Evolutionary conservation across 164 flowering plant genomes (phyloP).

Genomic region (Euptelea pleiosperma): DNA sequence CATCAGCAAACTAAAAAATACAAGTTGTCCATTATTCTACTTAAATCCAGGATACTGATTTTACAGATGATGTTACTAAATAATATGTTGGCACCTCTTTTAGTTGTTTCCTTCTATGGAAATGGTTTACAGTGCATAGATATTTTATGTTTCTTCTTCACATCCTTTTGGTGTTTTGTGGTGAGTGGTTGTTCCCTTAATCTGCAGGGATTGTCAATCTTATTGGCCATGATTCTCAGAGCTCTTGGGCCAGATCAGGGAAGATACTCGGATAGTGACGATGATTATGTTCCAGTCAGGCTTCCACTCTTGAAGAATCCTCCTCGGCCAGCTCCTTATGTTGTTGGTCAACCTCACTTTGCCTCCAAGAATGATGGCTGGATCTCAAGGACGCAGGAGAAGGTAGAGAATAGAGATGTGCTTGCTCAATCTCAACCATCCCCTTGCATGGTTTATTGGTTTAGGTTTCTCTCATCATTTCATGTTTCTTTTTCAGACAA

Average conservation of each 20-base stretch:
- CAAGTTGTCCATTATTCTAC: no score
- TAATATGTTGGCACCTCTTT: no score
- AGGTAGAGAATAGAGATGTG: conserved; percentile 39
- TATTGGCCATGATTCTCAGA: conserved; percentile 69
- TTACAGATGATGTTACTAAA: no score
- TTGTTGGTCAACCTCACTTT: conserved; percentile 39
- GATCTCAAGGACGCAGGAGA: conserved; percentile 39
- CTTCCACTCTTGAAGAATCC: conserved; percentile 55
- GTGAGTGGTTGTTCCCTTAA: not conserved
- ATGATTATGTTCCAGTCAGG: conserved; percentile 52
- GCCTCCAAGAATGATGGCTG: conserved; percentile 43
- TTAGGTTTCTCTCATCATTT: not conserved
- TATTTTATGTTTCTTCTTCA: not conserved
- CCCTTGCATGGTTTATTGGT: not conserved
- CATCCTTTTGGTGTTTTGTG: not conserved
- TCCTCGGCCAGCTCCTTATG: conserved; percentile 40
- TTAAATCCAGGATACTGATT: no score
- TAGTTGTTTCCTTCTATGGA: no score
- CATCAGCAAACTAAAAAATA: no score
- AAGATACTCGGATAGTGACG: conserved; percentile 69
- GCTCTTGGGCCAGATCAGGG: conserved; percentile 66
- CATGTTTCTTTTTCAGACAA: conserved; percentile 1
- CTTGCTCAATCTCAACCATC: conserved; percentile 1
- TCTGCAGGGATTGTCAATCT: conserved; percentile 57
- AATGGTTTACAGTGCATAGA: not conserved